A percentile compares a stretch with the other conserved stretches of the same genome.
These are phyloP conservation scores for Cylindrotheca fusiformis DNA, from an alignment of 108 stramenopile genomes.

Conservation along the genomic window DNA sequence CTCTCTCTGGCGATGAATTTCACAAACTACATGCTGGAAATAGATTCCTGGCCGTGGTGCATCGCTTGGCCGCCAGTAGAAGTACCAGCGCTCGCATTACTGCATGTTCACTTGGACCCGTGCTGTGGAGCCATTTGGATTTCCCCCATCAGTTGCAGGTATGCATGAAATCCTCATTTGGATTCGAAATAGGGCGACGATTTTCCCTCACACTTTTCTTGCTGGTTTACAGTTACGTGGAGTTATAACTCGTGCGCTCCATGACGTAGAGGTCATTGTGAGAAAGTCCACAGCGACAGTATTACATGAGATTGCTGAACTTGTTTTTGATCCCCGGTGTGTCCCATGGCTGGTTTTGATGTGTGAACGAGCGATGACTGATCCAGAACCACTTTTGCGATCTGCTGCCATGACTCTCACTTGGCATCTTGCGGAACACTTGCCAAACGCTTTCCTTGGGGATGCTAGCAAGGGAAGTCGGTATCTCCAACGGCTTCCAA, in stretches of 20 bases:
- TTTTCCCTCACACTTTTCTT: background rate
- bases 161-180: background rate
- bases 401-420: slow-evolving; percentile 89
- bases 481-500: slow-evolving; percentile 73
- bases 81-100: slow-evolving; percentile 80
- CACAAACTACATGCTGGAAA: slow-evolving; percentile 74
- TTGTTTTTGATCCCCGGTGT: slow-evolving; percentile 75
- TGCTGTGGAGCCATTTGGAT: slow-evolving; percentile 85
- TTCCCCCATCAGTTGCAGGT: slow-evolving; percentile 86
- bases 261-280: slow-evolving; percentile 86
- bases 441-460: slow-evolving; percentile 88
- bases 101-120: slow-evolving; percentile 84
- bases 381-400: slow-evolving; percentile 85
- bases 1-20: slow-evolving; percentile 27
- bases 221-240: slow-evolving; percentile 63
- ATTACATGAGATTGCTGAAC: slow-evolving; percentile 85
- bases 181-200: no score
- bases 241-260: slow-evolving; percentile 86
- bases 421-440: slow-evolving; percentile 87
- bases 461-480: slow-evolving; percentile 87
- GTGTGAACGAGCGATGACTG: slow-evolving; percentile 91
- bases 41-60: slow-evolving; percentile 79
- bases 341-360: slow-evolving; percentile 90
- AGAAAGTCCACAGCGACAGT: slow-evolving; percentile 85
- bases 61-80: slow-evolving; percentile 82